Base-by-base conservation (phyloP, 371 early-diverging fungal species). In the Umbelopsis sp. region DNA sequence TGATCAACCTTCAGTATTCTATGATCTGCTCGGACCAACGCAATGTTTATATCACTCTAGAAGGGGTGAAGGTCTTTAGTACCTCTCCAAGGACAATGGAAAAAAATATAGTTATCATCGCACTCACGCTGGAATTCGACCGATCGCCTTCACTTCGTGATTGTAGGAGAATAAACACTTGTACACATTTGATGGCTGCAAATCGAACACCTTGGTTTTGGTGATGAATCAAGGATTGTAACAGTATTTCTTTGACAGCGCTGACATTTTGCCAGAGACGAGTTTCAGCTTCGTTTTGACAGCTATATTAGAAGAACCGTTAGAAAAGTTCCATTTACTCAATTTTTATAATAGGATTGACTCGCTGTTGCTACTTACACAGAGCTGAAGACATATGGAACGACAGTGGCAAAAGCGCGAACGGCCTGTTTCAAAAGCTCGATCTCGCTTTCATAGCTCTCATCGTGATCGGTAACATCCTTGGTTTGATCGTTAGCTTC, bases 251-350 rank as follows among this genome's bases (percentile, higher is more conserved):
- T 29, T 80, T 75, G 29, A 86, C 63, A 0, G 67, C 52, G 9
- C 35, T 41, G 18, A 79, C 68, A 2, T 69, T 72, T 41, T 80
- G 69, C 86, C 86, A 84, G 72, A 82, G 72, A 16, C 68, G 72
- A 45, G 69, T 69, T 67, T 86, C 84, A 6, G 75, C 72, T 72
- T 77, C 77, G 65, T 82, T 84, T 68, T 83, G 75, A 65, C 79
- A 80, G 25, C 86, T 82, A 52, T 37, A 20, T 63, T 9, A 3
- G 51, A 44, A 41, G 29, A 52, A 8, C 18, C 29, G 38, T 25
- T 25, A 50, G 35, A 50, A 24, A 12, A 63, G 22, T 65, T 72
- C 64, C 71, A 73, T 46, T 24, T 69, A 70, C 32, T 72, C 68
- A 38, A 53, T 69, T 0, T 1, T 12, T 41, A 5, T 0, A 41